Conservation (phyloP, 805 yeast species). For the Candida insectorum region DNA sequence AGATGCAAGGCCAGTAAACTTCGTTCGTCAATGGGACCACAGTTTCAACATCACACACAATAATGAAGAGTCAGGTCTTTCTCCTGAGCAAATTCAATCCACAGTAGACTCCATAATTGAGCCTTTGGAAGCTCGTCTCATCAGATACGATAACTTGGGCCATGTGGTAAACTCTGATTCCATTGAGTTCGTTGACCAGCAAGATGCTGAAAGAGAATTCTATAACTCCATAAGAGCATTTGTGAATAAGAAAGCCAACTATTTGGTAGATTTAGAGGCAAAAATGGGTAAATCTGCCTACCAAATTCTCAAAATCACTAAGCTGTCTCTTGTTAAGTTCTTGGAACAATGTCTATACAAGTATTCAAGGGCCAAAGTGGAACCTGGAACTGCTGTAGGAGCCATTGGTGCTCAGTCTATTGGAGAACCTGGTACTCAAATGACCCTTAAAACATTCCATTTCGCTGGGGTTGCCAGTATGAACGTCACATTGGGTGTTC, state of each 20-base stretch:
- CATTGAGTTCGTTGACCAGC: slow-evolving; percentile 72
- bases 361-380: slow-evolving; percentile 87
- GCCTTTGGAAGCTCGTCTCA: slow-evolving; percentile 58
- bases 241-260: slow-evolving; percentile 52
- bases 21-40: slow-evolving; percentile 92
- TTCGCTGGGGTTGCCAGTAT: slow-evolving; percentile 99
- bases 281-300: slow-evolving; percentile 53
- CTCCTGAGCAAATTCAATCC: slow-evolving; percentile 66
- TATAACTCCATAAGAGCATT: slow-evolving; percentile 72
- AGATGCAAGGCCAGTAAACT: slow-evolving; percentile 94
- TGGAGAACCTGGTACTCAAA: slow-evolving; percentile 99
- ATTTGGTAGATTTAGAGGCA: slow-evolving; percentile 56
- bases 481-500: slow-evolving; percentile 98
- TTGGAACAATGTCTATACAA: slow-evolving; percentile 74
- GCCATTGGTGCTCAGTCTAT: slow-evolving; percentile 99
- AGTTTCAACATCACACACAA: slow-evolving; percentile 70
- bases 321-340: slow-evolving; percentile 57
- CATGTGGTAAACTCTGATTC: slow-evolving; percentile 44
- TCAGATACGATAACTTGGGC: slow-evolving; percentile 76
- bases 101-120: slow-evolving; percentile 52
- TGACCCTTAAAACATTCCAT: slow-evolving; percentile 92
- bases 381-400: slow-evolving; percentile 99
- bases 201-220: slow-evolving; percentile 84
- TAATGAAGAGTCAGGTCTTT: slow-evolving; percentile 49
- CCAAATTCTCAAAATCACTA: slow-evolving; percentile 67